Conservation (phyloP, 1,139 yeast genomes). For the Lodderomyces orthopsilosis region DNA sequence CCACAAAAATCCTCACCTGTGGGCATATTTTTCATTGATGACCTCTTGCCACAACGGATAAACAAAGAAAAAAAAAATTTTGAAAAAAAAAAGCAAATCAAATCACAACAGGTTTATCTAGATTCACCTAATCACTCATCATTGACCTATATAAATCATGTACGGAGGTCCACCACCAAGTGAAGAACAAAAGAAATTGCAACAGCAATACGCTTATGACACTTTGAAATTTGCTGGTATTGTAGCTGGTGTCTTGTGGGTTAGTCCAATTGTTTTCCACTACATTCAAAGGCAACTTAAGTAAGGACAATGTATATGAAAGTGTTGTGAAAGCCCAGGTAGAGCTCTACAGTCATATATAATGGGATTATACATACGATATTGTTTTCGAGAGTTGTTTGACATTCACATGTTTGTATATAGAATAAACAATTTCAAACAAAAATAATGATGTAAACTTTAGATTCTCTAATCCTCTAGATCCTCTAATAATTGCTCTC, state of each 20-base stretch:
- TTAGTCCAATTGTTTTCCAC: conserved; percentile 63
- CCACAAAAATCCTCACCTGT: too few relatives aligned
- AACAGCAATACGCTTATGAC: conserved; percentile 65
- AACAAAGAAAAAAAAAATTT: too few relatives aligned
- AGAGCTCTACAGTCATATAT: too few relatives aligned
- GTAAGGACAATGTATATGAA: too few relatives aligned
- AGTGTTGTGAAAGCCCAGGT: too few relatives aligned
- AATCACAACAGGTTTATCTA: not conserved
- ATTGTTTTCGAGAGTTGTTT: too few relatives aligned
- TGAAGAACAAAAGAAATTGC: conserved; percentile 76
- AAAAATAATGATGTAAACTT: too few relatives aligned
- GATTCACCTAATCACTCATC: not conserved
- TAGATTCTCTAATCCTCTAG: conserved; percentile 23
- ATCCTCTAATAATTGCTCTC: conserved; percentile 48
- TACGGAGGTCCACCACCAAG: conserved; percentile 76
- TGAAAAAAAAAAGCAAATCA: not conserved
- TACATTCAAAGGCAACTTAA: conserved; percentile 58
- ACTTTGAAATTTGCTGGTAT: conserved; percentile 67
- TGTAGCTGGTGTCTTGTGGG: conserved; percentile 79
- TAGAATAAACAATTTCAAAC: not conserved
- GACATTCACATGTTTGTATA: not conserved
- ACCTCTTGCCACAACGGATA: too few relatives aligned
- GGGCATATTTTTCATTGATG: too few relatives aligned
- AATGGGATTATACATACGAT: too few relatives aligned
- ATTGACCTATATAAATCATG: conserved; percentile 38